phyloP scores from a whole-genome alignment of 306 rosid species.

The Acmispon strigosus region DNA sequence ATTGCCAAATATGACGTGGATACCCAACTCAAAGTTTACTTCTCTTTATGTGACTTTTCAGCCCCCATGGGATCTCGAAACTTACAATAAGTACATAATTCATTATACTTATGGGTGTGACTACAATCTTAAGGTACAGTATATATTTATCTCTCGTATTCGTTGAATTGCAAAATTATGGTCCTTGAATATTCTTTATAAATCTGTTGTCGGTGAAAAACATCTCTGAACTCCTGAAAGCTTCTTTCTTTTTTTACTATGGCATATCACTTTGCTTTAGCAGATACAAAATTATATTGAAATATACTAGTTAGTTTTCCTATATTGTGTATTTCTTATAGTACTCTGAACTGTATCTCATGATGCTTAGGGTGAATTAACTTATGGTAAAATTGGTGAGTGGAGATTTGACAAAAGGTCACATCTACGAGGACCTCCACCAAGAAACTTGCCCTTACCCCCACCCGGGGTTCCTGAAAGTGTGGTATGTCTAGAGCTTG shows the following conservation, averaged over 20 bases:
- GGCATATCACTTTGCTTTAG: conserved; percentile 2
- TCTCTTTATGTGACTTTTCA: conserved; percentile 37
- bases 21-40: background rate
- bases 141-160: conserved; percentile 2
- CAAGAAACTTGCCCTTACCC: conserved; percentile 74
- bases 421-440: conserved; percentile 75
- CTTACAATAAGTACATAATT: conserved; percentile 57
- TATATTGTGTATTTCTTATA: background rate
- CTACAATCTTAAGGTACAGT: conserved; percentile 69
- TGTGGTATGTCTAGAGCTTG: conserved; percentile 64
- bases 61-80: conserved; percentile 94
- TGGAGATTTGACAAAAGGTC: conserved; percentile 99
- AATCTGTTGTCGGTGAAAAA: background rate
- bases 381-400: conserved; percentile 84
- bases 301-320: background rate
- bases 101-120: conserved; percentile 95
- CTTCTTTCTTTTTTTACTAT: conserved; percentile 8
- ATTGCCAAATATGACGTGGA: background rate
- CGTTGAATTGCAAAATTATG: background rate
- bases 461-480: conserved; percentile 98
- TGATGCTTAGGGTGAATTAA: conserved; percentile 69
- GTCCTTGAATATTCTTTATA: background rate
- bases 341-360: conserved; percentile 3
- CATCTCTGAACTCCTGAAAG: background rate
- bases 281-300: background rate